Evolutionary conservation across 1,284 basidiomycete genomes (phyloP), one percentile per base, ranked within the genome.

Genomic region (Puccinia triticina): DNA sequence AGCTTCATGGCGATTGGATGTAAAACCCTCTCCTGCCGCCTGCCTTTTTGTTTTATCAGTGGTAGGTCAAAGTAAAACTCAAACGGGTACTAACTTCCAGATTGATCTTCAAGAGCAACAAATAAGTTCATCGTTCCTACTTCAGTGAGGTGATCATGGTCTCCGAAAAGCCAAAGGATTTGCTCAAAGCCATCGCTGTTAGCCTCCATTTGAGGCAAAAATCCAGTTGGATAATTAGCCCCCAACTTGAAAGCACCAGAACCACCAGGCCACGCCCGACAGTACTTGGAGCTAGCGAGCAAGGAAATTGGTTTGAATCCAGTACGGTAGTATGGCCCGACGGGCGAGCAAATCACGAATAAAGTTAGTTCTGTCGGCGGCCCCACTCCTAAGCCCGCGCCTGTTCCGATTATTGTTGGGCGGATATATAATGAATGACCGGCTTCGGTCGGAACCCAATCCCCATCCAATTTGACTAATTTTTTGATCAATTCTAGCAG

Each of bases 251-350:
- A 96, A 16, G 92, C 93, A 69, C 95, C 95, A 69, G 94, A 96
- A 90, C 95, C 95, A 86, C 95, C 94, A 18, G 94, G 94, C 50
- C 92, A 91, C 12, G 96, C 96, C 76, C 96, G 92, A 43, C 94
- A 92, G 86, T 92, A 94, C 86, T 95, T 92, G 0, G 94, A 94
- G 1, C 96, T 96, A 5, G 94, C 96, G 83, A 95, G 92, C 74
- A 99, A 89, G 21, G 93, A 92, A 43, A 99, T 92, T 26, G 96
- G 96, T 88, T 99, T 98, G 90, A 98, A 98, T 12, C 96, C 96
- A 55, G 92, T 89, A 74, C 94, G 92, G 88, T 96, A 99, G 88
- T 98, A 99, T 1, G 96, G 96, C 23, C 96, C 95, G 37, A 95
- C 86, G 34, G 85, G 95, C 85, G 92, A 93, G 87, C 92, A 92